Conservation (phyloP, 768 basidiomycete genomes). For the Pilatotrama ljubarskyi region DNA sequence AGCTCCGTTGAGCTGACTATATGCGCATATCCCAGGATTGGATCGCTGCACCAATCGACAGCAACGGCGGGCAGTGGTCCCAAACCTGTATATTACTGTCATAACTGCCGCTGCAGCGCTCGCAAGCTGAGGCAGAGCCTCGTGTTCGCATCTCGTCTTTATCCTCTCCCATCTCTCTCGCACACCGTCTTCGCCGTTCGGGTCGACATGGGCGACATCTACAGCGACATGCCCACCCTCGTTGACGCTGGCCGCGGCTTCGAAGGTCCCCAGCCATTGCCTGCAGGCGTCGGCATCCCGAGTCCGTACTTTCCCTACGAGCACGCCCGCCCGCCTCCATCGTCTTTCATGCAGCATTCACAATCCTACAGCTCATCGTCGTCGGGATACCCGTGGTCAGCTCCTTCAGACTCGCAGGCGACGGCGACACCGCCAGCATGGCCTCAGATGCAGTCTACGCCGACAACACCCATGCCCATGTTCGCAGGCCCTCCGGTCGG, state of each 20-base stretch:
- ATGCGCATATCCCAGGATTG: no score
- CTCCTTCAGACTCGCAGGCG: background rate
- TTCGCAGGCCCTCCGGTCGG: slow-evolving; percentile 2
- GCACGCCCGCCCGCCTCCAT: slow-evolving; percentile 1
- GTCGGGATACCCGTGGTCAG: background rate
- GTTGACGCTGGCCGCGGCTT: slow-evolving; percentile 6
- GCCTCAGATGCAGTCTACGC: background rate
- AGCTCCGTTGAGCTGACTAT: background rate
- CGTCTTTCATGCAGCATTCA: background rate
- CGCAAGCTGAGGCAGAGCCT: slow-evolving; percentile 8
- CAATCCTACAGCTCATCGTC: slow-evolving; percentile 1
- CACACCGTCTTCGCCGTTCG: background rate
- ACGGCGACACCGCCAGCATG: background rate
- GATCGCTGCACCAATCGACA: background rate
- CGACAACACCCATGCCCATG: slow-evolving; percentile 5
- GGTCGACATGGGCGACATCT: slow-evolving; percentile 15
- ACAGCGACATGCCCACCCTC: slow-evolving; percentile 22
- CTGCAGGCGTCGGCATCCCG: slow-evolving; percentile 3
- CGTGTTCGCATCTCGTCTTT: slow-evolving; percentile 14
- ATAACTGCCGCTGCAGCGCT: background rate
- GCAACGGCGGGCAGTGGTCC: background rate
- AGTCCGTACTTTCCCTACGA: slow-evolving; percentile 5
- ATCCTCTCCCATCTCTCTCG: slow-evolving; percentile 9
- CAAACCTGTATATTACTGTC: no score
- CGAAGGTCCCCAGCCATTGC: background rate